Evolutionary conservation across 1,284 basidiomycete genomes (phyloP).

Genomic region (Rhodotorula sp.): DNA sequence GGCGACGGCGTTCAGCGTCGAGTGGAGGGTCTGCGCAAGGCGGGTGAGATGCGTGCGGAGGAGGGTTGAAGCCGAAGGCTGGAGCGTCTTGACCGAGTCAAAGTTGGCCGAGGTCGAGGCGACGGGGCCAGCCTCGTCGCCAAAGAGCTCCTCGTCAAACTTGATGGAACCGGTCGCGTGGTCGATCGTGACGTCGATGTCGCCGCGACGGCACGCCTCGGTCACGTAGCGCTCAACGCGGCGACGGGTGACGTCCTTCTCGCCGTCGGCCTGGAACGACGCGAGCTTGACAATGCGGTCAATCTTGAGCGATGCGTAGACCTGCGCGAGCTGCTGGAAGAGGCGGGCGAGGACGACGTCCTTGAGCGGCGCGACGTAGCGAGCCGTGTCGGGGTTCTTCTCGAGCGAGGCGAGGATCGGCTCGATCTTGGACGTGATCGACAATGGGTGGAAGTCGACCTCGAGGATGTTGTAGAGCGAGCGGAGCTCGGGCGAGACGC

Average conservation of each 20-base stretch:
- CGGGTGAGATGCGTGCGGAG: conserved; percentile 72
- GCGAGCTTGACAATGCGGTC: conserved; percentile 68
- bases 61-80: conserved; percentile 67
- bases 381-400: conserved; percentile 52
- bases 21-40: conserved; percentile 71
- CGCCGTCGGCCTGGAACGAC: conserved; percentile 65
- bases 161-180: conserved; percentile 82
- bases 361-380: conserved; percentile 86
- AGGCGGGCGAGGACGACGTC: conserved; percentile 89
- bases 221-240: conserved; percentile 69
- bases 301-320: conserved; percentile 87
- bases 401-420: conserved; percentile 73
- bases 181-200: conserved; percentile 84
- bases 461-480: conserved; percentile 83
- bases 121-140: conserved; percentile 56
- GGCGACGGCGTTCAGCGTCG: conserved; percentile 60
- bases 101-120: conserved; percentile 39
- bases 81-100: conserved; percentile 56
- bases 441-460: conserved; percentile 90
- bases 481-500: conserved; percentile 72
- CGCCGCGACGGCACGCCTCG: conserved; percentile 83
- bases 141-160: conserved; percentile 69
- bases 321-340: conserved; percentile 89
- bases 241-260: conserved; percentile 57
- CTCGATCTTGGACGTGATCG: conserved; percentile 76